Evolutionary conservation across 2,329 filamentous ascomycete species (phyloP).

Genomic region (Sporothrix inflata): DNA sequence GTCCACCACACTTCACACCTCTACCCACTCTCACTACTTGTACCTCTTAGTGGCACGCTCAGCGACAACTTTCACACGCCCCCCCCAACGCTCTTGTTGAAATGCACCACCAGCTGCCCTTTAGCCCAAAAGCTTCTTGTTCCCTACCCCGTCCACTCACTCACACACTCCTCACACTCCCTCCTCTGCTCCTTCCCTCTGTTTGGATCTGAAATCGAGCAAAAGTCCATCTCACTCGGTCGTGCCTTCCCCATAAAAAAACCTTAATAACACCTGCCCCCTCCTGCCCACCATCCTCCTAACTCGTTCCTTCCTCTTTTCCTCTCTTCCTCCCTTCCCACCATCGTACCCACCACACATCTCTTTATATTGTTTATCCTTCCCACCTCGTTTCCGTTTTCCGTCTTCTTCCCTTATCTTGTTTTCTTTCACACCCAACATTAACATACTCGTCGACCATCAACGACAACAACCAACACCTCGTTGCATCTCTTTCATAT

Average conservation of each 20-base stretch:
- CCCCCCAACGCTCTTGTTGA: slow-evolving; percentile 13
- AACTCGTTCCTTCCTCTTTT: neutral
- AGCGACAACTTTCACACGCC: neutral
- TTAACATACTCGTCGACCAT: neutral
- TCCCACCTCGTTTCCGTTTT: neutral
- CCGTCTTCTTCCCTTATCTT: neutral
- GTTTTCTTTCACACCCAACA: neutral
- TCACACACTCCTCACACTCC: slow-evolving; percentile 3
- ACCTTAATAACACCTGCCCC: slow-evolving; percentile 25
- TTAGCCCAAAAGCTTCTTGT: neutral
- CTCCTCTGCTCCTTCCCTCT: neutral
- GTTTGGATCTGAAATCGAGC: slow-evolving; percentile 22
- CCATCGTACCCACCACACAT: neutral
- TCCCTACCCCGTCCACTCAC: neutral
- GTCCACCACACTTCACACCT: neutral
- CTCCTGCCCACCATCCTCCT: slow-evolving; percentile 2
- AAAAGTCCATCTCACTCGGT: slow-evolving; percentile 10
- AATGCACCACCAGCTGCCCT: slow-evolving; percentile 21
- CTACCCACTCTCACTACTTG: slow-evolving; percentile 10
- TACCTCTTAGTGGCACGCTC: too few relatives aligned
- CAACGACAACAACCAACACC: neutral
- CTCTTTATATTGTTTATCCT: slow-evolving; percentile 14
- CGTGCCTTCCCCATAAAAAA: slow-evolving; percentile 26
- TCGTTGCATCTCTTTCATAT: neutral
- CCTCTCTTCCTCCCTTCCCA: neutral